A percentile compares a stretch with the other conserved stretches of the same genome.
Conservation (phyloP, 371 early-diverging fungal species). For the Mucor indicus region DNA sequence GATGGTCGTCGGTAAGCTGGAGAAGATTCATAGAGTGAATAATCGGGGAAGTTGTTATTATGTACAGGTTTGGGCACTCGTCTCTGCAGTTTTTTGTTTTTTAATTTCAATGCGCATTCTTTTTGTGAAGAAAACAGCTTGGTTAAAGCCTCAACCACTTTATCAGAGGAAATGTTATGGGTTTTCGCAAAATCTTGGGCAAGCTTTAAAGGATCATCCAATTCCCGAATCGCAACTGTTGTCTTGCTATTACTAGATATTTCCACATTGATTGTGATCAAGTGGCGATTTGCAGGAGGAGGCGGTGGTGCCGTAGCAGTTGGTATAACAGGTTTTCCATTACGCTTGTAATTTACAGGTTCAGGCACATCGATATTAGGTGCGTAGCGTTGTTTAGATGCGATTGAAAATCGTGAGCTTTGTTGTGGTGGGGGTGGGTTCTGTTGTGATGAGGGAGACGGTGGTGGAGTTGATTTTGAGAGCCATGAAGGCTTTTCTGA, state of each 20-base stretch:
- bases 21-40: not conserved
- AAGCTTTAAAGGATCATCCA: slow-evolving; percentile 17
- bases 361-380: slow-evolving; percentile 9
- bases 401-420: slow-evolving; percentile 14
- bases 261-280: slow-evolving; percentile 13
- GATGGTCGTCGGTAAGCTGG: not conserved
- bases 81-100: slow-evolving; percentile 5
- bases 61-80: not conserved
- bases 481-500: slow-evolving; percentile 14
- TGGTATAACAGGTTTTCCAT: not conserved
- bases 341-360: slow-evolving; percentile 8
- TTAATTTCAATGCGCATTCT: slow-evolving; percentile 11
- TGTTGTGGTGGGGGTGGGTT: not conserved
- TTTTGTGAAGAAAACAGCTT: slow-evolving; percentile 16
- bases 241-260: slow-evolving; percentile 8
- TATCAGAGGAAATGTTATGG: slow-evolving; percentile 3
- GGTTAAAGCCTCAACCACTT: slow-evolving; percentile 7
- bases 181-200: slow-evolving; percentile 10
- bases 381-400: slow-evolving; percentile 11
- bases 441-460: too few species aligned
- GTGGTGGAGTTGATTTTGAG: too few species aligned
- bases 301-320: slow-evolving; percentile 12
- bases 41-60: not conserved
- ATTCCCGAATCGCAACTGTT: slow-evolving; percentile 5
- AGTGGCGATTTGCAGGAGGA: slow-evolving; percentile 9